Conservation (phyloP, 257 asterid genomes). For the Lantana camara region DNA sequence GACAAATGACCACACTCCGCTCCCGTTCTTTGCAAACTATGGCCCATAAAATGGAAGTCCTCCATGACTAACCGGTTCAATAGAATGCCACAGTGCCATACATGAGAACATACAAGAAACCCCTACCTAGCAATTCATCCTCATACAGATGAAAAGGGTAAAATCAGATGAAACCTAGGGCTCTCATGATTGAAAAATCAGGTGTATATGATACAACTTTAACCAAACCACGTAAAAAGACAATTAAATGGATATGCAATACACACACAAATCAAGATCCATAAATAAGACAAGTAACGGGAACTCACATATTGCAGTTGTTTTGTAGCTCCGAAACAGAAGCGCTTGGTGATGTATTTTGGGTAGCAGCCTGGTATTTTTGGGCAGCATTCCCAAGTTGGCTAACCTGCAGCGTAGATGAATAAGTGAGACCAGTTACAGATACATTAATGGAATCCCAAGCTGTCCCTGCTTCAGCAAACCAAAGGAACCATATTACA, state of each 20-base stretch:
- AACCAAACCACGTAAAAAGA: background rate
- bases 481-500: background rate
- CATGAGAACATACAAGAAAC: no score
- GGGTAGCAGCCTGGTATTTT: constrained; percentile 90
- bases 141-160: no score
- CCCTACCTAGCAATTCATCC: no score
- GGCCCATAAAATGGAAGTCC: background rate
- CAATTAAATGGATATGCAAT: background rate
- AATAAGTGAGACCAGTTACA: constrained; percentile 11
- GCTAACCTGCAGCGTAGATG: constrained; percentile 62
- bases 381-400: constrained; percentile 98
- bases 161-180: constrained; percentile 5
- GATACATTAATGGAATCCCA: constrained; percentile 7
- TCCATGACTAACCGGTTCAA: background rate
- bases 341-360: constrained; percentile 56
- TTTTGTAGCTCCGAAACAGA: constrained; percentile 86
- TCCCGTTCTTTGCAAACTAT: background rate
- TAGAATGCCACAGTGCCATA: no score
- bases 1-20: background rate
- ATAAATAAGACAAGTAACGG: constrained; percentile 14
- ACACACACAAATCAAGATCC: constrained; percentile 22
- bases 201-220: background rate
- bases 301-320: constrained; percentile 90
- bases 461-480: constrained; percentile 7
- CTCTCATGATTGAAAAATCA: background rate